Conservation (phyloP, 176 grass and related monocot genomes). For the Ananas comosus region DNA sequence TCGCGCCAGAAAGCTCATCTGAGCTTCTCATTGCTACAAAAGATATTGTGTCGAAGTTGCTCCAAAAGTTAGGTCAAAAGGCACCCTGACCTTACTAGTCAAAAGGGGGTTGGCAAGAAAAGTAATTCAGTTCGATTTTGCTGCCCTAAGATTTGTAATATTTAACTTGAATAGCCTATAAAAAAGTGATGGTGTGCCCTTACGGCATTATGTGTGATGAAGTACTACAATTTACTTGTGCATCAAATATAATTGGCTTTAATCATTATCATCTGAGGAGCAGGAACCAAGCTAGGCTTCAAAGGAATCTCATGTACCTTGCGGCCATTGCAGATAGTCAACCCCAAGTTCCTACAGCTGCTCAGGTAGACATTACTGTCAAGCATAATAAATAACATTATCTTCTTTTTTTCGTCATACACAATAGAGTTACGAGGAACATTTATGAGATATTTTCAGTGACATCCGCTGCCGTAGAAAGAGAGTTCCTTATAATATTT, state of each 20-base stretch:
- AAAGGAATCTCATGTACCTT: conserved; percentile 32
- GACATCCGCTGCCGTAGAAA: too few relatives aligned
- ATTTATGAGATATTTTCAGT: background rate
- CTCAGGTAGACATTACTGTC: conserved; percentile 7
- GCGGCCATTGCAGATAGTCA: conserved; percentile 32
- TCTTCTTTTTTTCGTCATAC: background rate
- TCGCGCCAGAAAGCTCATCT: too few relatives aligned
- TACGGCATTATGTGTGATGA: background rate
- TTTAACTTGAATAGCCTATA: too few relatives aligned
- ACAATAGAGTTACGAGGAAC: background rate
- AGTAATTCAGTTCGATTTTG: too few relatives aligned
- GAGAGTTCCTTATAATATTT: too few relatives aligned
- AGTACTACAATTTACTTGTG: background rate
- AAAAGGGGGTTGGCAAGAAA: too few relatives aligned
- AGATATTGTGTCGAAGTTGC: too few relatives aligned
- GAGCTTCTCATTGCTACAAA: too few relatives aligned
- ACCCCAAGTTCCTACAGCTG: conserved; percentile 23
- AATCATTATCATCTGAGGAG: background rate
- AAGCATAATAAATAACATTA: background rate
- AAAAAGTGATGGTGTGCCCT: too few relatives aligned
- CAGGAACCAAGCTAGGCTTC: conserved; percentile 32
- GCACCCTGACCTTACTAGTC: too few relatives aligned
- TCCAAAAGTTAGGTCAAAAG: too few relatives aligned
- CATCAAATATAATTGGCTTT: background rate
- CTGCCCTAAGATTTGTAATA: too few relatives aligned